Evolutionary conservation across 208 protist genomes (phyloP).

Genomic region (Leishmania guyanensis): DNA sequence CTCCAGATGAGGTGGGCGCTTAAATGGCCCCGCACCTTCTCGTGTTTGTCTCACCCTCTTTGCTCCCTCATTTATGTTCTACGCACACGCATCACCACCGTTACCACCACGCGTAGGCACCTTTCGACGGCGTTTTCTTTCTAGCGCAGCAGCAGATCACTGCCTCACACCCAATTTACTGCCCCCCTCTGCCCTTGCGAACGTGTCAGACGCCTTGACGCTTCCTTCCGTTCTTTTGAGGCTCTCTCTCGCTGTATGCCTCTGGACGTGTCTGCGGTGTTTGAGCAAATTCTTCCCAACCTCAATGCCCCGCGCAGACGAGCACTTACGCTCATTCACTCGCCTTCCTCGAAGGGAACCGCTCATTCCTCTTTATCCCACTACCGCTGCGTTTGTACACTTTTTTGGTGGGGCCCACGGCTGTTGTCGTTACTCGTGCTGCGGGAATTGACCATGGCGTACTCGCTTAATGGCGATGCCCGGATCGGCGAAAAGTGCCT

Average conservation of each 20-base stretch:
- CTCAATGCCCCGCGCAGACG: not conserved
- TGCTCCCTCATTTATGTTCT: not conserved
- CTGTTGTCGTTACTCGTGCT: not conserved
- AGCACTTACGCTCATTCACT: not conserved
- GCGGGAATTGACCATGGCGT: not conserved
- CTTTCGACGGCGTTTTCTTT: not conserved
- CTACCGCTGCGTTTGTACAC: not conserved
- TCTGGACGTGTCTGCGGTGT: not conserved
- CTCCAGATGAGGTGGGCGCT: too few species aligned
- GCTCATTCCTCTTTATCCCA: not conserved
- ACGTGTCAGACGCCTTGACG: not conserved
- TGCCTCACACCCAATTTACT: not conserved
- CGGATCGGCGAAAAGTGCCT: slow-evolving; percentile 43
- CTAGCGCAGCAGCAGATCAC: not conserved
- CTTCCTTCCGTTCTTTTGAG: not conserved
- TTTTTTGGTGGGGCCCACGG: not conserved
- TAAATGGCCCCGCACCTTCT: not conserved
- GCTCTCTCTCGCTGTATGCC: not conserved
- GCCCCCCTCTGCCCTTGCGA: not conserved
- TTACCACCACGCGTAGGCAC: not conserved
- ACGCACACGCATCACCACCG: not conserved
- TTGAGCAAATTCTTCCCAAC: not conserved
- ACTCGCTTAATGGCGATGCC: not conserved
- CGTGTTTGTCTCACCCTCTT: not conserved
- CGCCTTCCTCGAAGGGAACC: not conserved